Conservation (phyloP, 305 asterid species). For the Caryopteris hybrid region DNA sequence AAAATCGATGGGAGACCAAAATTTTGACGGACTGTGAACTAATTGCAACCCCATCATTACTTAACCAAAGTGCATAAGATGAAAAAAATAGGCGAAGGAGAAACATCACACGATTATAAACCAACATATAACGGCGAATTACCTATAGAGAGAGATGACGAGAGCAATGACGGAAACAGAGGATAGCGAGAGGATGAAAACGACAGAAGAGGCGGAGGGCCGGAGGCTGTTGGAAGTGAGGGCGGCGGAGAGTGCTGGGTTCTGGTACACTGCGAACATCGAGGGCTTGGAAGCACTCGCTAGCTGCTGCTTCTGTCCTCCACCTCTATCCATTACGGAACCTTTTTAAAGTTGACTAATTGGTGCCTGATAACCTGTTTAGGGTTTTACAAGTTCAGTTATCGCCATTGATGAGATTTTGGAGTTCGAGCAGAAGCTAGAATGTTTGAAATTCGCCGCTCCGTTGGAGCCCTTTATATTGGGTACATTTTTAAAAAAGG, state of each 20-base stretch:
- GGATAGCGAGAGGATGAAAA: constrained; percentile 44
- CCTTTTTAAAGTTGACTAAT: neutral
- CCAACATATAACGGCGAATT: constrained; percentile 11
- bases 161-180: constrained; percentile 49
- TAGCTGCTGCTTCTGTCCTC: constrained; percentile 30
- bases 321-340: constrained; percentile 34
- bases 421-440: constrained; percentile 8
- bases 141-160: constrained; percentile 41
- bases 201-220: constrained; percentile 48
- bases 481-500: too few species aligned
- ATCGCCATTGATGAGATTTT: constrained; percentile 23
- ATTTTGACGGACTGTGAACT: neutral
- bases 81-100: constrained; percentile 3
- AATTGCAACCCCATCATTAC: constrained; percentile 3
- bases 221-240: constrained; percentile 77
- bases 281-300: constrained; percentile 35
- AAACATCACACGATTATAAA: neutral
- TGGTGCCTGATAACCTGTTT: neutral
- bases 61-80: constrained; percentile 9
- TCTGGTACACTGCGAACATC: constrained; percentile 75
- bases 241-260: constrained; percentile 86
- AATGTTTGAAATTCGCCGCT: constrained; percentile 5
- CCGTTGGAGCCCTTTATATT: neutral
- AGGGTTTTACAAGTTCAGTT: constrained; percentile 21
- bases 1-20: neutral